phyloP scores from a whole-genome alignment of 2,329 filamentous ascomycete genomes.

The Calonectria hongkongensis region DNA sequence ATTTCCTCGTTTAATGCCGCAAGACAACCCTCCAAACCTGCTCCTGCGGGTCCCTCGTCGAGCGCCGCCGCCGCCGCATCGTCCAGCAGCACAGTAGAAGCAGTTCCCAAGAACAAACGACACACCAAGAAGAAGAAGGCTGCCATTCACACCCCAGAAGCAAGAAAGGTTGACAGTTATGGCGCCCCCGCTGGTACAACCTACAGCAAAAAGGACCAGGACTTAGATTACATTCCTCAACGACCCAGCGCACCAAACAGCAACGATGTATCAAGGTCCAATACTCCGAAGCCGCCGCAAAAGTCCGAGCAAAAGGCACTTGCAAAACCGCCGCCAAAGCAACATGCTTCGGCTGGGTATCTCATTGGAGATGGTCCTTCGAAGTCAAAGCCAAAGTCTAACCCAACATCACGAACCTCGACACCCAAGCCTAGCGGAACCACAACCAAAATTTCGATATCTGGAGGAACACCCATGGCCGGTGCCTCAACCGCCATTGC shows the following conservation, averaged over 20 bases:
- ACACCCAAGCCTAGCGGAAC: slow-evolving; percentile 72
- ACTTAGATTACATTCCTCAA: slow-evolving; percentile 83
- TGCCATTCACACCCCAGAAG: slow-evolving; percentile 77
- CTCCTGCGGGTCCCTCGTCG: slow-evolving; percentile 46
- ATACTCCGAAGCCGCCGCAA: slow-evolving; percentile 62
- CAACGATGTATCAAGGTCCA: slow-evolving; percentile 60
- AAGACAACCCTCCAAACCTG: slow-evolving; percentile 65
- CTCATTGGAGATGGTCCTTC: slow-evolving; percentile 85
- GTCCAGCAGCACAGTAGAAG: slow-evolving; percentile 56
- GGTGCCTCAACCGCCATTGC: slow-evolving; percentile 84
- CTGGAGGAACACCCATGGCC: slow-evolving; percentile 88
- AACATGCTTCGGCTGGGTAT: slow-evolving; percentile 80
- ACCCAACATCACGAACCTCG: slow-evolving; percentile 70
- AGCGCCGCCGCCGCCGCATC: slow-evolving; percentile 48
- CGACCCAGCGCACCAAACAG: slow-evolving; percentile 64
- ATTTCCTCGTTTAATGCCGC: slow-evolving; percentile 87
- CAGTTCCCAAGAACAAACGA: slow-evolving; percentile 70
- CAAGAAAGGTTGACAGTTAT: slow-evolving; percentile 76
- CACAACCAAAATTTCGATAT: slow-evolving; percentile 81
- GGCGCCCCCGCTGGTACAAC: slow-evolving; percentile 79
- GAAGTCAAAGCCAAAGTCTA: slow-evolving; percentile 74
- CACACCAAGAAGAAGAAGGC: slow-evolving; percentile 75
- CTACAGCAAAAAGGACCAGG: slow-evolving; percentile 83
- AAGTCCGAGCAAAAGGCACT: slow-evolving; percentile 52
- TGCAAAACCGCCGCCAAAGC: slow-evolving; percentile 69